phyloP scores from a whole-genome alignment of 352 stramenopile species.

The Blastocystis sp. region DNA sequence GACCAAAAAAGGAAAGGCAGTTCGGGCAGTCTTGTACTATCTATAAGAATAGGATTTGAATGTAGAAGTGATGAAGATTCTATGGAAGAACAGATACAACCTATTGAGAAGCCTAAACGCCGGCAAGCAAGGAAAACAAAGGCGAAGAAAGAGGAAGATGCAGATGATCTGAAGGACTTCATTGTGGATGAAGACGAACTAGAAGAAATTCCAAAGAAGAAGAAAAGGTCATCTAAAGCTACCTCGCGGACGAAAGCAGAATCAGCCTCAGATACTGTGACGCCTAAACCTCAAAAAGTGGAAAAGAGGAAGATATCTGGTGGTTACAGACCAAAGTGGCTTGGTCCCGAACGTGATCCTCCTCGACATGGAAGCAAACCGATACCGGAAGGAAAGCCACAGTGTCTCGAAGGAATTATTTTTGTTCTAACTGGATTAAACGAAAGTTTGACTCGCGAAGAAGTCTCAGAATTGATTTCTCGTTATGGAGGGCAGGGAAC shows the following conservation, averaged over 20 bases:
- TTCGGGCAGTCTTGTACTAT: background rate
- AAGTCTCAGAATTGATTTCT: constrained; percentile 37
- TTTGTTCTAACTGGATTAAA: constrained; percentile 60
- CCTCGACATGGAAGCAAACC: constrained; percentile 50
- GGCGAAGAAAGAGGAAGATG: background rate
- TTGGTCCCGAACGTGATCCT: constrained; percentile 3
- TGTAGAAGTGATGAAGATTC: background rate
- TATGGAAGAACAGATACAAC: background rate
- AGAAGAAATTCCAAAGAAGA: constrained; percentile 13
- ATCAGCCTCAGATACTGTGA: background rate
- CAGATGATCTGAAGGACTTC: background rate
- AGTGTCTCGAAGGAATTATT: constrained; percentile 21
- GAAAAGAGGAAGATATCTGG: constrained; percentile 12
- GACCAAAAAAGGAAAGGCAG: background rate
- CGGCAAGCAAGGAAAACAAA: background rate
- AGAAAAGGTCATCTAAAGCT: background rate
- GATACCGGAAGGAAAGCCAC: constrained; percentile 34
- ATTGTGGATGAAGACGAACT: background rate
- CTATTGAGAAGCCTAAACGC: too few relatives aligned
- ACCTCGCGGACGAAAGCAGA: background rate
- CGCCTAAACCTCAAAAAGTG: background rate
- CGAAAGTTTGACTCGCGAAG: constrained; percentile 51
- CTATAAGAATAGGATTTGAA: background rate
- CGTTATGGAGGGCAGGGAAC: background rate
- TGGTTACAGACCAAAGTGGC: constrained; percentile 6